A percentile compares a stretch with the other conserved stretches of the same genome.
phyloP scores from a whole-genome alignment of 257 asterid genomes.

The Ligustrum vulgare region DNA sequence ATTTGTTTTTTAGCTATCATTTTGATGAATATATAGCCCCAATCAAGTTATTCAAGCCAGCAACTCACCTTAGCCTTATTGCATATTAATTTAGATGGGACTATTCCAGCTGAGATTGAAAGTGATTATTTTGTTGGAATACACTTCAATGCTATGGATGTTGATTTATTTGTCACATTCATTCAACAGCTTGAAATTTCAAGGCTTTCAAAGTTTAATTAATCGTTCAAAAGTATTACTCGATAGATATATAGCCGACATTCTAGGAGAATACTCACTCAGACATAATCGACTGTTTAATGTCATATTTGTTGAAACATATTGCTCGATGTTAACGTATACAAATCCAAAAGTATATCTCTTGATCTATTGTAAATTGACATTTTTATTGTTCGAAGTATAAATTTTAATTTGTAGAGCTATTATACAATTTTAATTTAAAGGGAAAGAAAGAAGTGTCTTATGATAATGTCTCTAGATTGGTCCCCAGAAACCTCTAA shows the following conservation, averaged over 20 bases:
- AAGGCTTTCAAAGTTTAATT: background rate
- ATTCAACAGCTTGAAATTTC: background rate
- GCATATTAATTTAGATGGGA: constrained; percentile 24
- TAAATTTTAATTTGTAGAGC: background rate
- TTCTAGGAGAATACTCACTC: too few relatives aligned
- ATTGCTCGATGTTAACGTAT: background rate
- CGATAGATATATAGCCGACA: background rate
- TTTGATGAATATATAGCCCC: too few relatives aligned
- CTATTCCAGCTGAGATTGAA: constrained; percentile 45
- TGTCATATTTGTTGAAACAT: background rate
- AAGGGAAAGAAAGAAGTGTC: background rate
- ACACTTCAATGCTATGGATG: constrained; percentile 14
- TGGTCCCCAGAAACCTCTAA: background rate
- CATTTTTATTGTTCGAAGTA: background rate
- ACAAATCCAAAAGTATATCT: background rate
- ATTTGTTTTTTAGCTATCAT: too few relatives aligned
- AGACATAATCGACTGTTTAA: background rate
- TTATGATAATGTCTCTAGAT: background rate
- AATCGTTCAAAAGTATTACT: too few relatives aligned
- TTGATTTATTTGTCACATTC: background rate
- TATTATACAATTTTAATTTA: background rate
- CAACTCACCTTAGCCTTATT: constrained; percentile 6
- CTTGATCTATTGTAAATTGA: background rate
- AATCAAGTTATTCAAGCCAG: background rate
- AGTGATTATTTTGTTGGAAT: constrained; percentile 31